phyloP scores from a whole-genome alignment of 805 yeast genomes.

The Metschnikowia noctiluminum region DNA sequence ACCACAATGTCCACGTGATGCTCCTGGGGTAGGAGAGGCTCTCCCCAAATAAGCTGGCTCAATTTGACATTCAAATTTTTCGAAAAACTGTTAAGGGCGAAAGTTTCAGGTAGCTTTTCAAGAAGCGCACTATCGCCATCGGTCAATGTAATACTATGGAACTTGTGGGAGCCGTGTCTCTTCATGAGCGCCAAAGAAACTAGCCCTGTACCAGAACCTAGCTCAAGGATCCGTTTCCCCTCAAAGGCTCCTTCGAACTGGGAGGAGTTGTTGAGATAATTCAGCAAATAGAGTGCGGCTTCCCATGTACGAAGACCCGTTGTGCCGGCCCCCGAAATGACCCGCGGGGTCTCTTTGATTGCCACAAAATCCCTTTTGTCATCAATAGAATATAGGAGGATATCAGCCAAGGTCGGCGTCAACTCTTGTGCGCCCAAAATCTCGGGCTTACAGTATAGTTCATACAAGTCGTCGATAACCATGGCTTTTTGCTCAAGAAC shows the following conservation, averaged over 20 bases:
- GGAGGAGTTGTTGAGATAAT: constrained; percentile 37
- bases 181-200: constrained; percentile 51
- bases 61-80: constrained; percentile 10
- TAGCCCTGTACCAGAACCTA: constrained; percentile 91
- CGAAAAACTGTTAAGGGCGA: constrained; percentile 40
- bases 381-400: constrained; percentile 28
- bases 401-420: constrained; percentile 38
- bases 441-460: constrained; percentile 29
- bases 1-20: constrained; percentile 48
- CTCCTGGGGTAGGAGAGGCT: constrained; percentile 9
- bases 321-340: constrained; percentile 72
- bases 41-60: constrained; percentile 58
- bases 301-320: constrained; percentile 95
- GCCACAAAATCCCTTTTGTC: constrained; percentile 19
- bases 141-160: constrained; percentile 44
- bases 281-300: constrained; percentile 69
- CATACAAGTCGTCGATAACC: constrained; percentile 43
- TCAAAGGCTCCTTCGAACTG: constrained; percentile 11
- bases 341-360: constrained; percentile 58
- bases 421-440: constrained; percentile 32
- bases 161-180: constrained; percentile 16
- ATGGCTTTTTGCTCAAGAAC: constrained; percentile 29
- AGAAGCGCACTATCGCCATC: constrained; percentile 66
- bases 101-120: constrained; percentile 43
- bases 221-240: constrained; percentile 51